Base-by-base conservation (phyloP, 441 rosid genomes). In the Raphanus hybrid region DNA sequence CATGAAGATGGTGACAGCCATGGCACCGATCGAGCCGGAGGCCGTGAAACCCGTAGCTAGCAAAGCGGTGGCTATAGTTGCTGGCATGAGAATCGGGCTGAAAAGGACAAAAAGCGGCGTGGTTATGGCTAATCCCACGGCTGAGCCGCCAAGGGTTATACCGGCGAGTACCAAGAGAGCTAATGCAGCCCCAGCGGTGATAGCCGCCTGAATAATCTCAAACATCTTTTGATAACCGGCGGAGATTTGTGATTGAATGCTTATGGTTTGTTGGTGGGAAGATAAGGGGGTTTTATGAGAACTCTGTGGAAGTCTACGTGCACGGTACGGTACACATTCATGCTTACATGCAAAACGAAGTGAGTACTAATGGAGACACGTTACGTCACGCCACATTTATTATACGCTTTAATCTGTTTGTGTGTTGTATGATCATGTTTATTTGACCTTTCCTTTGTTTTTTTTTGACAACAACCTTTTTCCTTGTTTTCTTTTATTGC, bases 41-140 rank as follows among this genome's bases (percentile, higher is more conserved):
- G 96, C 81, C 27, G 87, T 43, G 83, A 93, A 89, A 6, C 98
- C 96, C 10, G 80, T 60, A 52, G 78, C 78, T 35, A 91, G 3
- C 58, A 91, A 79, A 52, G 85, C 76, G 20, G 79, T 79, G 1
- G 88, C 77, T 65, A 90, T 78, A 18, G 88, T 80, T 3, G 94
- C 93, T 2, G 97, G 97, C 67, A 93, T 85, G 20, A 93, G 86
- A 48, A 93, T 87, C 0, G 96, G 98, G 73, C 97, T 90, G 87
- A 86, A 90, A 8, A 91, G 75, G 77, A 93, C 85, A 12, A 93
- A 77, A 58, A 91, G 82, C 0, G 96, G 97, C 11, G 93, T 90
- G 76, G 85, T 89, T 1, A 91, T 70, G 74, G 86, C 85, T 34
- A 91, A 86, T 6, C 76, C 86, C 45, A 93, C 81, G 75, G 86